Base-by-base conservation (phyloP, 2,329 filamentous ascomycete species). In the Xylariaceae sp. region DNA sequence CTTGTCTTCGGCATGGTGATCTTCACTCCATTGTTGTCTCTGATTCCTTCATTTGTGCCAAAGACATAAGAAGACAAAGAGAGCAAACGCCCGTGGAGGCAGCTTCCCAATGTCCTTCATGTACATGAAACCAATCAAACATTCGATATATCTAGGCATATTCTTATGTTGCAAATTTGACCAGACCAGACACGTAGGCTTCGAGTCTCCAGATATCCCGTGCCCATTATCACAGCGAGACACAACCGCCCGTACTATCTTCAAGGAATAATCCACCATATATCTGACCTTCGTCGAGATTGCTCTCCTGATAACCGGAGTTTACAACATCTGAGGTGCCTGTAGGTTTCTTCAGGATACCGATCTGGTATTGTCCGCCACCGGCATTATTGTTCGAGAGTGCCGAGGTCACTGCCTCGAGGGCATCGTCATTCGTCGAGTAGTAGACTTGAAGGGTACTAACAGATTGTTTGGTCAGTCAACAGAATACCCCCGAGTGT, bases 401-500 rank as follows among this genome's bases (percentile, higher is more conserved):
- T 2, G 72, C 68, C 2, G 62, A 64, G 3, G 74, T 77, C 15
- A 80, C 77, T 19, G 71, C 66, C 46, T 70, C 61, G 36, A 83
- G 73, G 2, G 74, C 67, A 1, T 67, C 69, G 45, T 68, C 62
- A 51, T 72, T 71, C 33, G 67, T 66, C 19, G 80, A 82, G 68
- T 82, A 82, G 68, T 78, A 81, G 22, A 82, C 70, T 48, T 75
- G 74, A 2, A 81, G 70, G 39, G 78, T 76, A 61, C 78, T 82
- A 39, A 19, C 6, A 42, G 32, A 31, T n/a, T 1, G 11, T 11
- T 27, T 17, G 18, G 47, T 39, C 43, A 36, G 33, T 36, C 15
- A 42, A 32, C 31, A 38, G 7, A 12, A 17, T 19, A n/a, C 5
- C 11, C 12, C 22, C 30, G 11, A 12, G 38, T 41, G 27, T 31